Conservation (phyloP, 805 yeast species). For the Saccharomycopsis amapae region DNA sequence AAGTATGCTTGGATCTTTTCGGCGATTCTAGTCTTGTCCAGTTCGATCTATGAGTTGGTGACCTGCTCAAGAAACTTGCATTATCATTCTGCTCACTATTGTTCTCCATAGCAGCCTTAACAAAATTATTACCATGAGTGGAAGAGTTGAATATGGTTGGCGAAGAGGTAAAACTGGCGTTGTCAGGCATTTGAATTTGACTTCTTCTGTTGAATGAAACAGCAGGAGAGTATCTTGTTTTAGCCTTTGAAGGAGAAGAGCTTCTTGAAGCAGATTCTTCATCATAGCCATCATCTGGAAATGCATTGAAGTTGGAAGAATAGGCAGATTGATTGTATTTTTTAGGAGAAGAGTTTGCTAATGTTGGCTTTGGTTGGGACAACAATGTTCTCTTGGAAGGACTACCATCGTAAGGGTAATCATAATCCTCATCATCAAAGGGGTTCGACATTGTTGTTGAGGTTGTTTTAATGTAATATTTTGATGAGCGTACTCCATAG, state of each 20-base stretch:
- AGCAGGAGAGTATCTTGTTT: constrained; percentile 37
- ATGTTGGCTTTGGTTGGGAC: constrained; percentile 16
- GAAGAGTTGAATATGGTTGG: constrained; percentile 36
- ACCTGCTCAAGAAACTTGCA: constrained; percentile 23
- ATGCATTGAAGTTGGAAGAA: constrained; percentile 16
- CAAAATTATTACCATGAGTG: constrained; percentile 34
- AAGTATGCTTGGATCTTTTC: constrained; percentile 44
- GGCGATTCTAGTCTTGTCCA: constrained; percentile 71
- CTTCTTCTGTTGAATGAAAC: constrained; percentile 33
- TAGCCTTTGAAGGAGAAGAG: constrained; percentile 16
- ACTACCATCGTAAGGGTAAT: constrained; percentile 18
- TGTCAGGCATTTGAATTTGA: constrained; percentile 19
- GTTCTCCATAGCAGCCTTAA: constrained; percentile 30
- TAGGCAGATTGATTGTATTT: constrained; percentile 11
- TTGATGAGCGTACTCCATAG: no score
- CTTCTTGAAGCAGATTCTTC: constrained; percentile 3
- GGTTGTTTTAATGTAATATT: not conserved
- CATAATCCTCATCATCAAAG: constrained; percentile 26
- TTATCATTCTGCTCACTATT: constrained; percentile 28
- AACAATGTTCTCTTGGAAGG: constrained; percentile 15
- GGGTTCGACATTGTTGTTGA: constrained; percentile 22
- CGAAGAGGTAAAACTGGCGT: constrained; percentile 28
- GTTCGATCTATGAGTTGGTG: constrained; percentile 54
- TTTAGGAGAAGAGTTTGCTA: constrained; percentile 17
- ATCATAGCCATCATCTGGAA: constrained; percentile 9